phyloP scores from a whole-genome alignment of 2,329 filamentous ascomycete species.

The Calonectria leucothoes region DNA sequence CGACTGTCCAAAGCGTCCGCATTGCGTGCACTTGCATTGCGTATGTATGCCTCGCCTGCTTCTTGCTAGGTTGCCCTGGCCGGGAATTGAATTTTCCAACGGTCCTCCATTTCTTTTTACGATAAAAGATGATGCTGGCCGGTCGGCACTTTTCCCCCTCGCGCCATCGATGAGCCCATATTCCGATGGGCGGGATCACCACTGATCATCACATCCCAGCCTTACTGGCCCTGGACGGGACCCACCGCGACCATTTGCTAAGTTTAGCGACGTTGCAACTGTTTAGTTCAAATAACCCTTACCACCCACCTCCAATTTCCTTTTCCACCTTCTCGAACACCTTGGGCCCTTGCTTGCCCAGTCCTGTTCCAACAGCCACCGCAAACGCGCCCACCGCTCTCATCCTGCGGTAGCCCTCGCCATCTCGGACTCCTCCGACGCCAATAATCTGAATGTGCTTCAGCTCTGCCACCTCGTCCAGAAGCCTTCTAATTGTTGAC shows the following conservation, averaged over 20 bases:
- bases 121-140: too few species aligned
- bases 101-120: too few species aligned
- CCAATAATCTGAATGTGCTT: slow-evolving; percentile 74
- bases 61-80: neutral
- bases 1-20: neutral
- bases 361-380: slow-evolving; percentile 76
- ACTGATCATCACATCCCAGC: neutral
- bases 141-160: neutral
- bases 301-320: slow-evolving; percentile 37
- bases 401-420: slow-evolving; percentile 73
- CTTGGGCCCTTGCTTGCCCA: slow-evolving; percentile 71
- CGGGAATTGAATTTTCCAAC: neutral
- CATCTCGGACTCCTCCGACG: slow-evolving; percentile 77
- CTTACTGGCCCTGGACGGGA: neutral
- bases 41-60: neutral
- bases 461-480: slow-evolving; percentile 63
- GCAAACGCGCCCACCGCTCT: slow-evolving; percentile 71
- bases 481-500: slow-evolving; percentile 68
- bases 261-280: neutral
- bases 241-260: neutral
- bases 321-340: slow-evolving; percentile 71
- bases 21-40: too few species aligned
- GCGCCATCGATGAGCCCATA: neutral
- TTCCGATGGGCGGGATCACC: neutral
- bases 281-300: neutral